Evolutionary conservation across 2,329 filamentous ascomycete species (phyloP).

Genomic region (Penicillium fuscoglaucum): DNA sequence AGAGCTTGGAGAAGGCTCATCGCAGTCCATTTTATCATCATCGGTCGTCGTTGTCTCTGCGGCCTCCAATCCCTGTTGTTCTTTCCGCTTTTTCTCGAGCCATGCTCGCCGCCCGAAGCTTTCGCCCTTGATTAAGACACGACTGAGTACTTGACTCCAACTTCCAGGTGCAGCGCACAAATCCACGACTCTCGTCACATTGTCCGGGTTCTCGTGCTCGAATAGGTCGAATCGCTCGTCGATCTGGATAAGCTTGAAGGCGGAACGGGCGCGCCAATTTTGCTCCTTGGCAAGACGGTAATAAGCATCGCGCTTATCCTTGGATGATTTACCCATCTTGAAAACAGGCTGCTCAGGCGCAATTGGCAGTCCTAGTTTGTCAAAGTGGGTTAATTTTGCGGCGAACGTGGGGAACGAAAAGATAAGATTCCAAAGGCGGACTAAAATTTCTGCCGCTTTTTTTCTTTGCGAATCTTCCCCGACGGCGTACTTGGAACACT

Average conservation of each 20-base stretch:
- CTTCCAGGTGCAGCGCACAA: slow-evolving; percentile 93
- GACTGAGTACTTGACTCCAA: slow-evolving; percentile 95
- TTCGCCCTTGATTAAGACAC: slow-evolving; percentile 90
- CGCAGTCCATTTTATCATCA: slow-evolving; percentile 25
- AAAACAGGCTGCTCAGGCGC: neutral
- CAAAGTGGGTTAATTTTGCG: slow-evolving; percentile 23
- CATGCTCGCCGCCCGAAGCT: slow-evolving; percentile 82
- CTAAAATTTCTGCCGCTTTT: slow-evolving; percentile 39
- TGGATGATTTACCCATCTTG: slow-evolving; percentile 91
- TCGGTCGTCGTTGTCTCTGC: slow-evolving; percentile 16
- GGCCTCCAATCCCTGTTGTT: slow-evolving; percentile 40
- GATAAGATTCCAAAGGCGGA: slow-evolving; percentile 38
- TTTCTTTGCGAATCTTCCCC: slow-evolving; percentile 31
- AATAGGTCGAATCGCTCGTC: slow-evolving; percentile 97
- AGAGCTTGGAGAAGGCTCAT: slow-evolving; percentile 31
- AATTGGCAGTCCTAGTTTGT: slow-evolving; percentile 10
- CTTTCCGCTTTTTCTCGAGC: slow-evolving; percentile 75
- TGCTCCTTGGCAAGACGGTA: slow-evolving; percentile 98
- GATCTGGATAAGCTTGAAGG: slow-evolving; percentile 94
- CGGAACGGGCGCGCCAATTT: slow-evolving; percentile 93
- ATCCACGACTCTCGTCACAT: slow-evolving; percentile 90
- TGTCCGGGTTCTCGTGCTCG: slow-evolving; percentile 56
- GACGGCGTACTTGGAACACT: slow-evolving; percentile 12
- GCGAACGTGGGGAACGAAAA: slow-evolving; percentile 30
- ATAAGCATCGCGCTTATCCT: slow-evolving; percentile 97